A percentile compares a stretch with the other conserved stretches of the same genome.
Evolutionary conservation across 2,329 filamentous ascomycete species (phyloP).

Genomic region (Cladosporium sp.): DNA sequence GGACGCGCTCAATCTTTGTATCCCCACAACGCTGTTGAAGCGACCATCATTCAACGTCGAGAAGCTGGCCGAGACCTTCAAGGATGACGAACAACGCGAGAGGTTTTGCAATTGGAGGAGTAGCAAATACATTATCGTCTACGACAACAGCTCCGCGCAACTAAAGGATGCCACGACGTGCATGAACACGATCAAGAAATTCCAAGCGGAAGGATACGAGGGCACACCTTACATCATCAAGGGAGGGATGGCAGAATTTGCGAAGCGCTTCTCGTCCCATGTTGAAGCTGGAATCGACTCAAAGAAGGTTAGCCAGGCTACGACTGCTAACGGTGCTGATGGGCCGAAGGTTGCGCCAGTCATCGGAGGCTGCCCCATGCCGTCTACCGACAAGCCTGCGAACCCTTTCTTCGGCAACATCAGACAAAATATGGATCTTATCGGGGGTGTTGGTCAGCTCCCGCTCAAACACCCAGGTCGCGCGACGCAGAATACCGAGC

Average conservation of each 20-base stretch:
- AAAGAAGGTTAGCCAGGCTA: conserved; percentile 1
- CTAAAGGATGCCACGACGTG: conserved; percentile 74
- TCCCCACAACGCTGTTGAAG: conserved; percentile 89
- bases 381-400: conserved; percentile 57
- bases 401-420: conserved; percentile 97
- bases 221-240: conserved; percentile 69
- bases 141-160: conserved; percentile 71
- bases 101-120: conserved; percentile 72
- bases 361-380: conserved; percentile 84
- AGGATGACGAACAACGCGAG: conserved; percentile 59
- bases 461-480: conserved; percentile 52
- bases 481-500: conserved; percentile 42
- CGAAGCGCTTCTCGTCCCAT: conserved; percentile 57
- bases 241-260: conserved; percentile 75
- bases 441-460: conserved; percentile 84
- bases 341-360: conserved; percentile 62
- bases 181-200: conserved; percentile 88
- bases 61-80: conserved; percentile 83
- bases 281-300: conserved; percentile 45
- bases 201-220: conserved; percentile 72
- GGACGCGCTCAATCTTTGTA: conserved; percentile 85
- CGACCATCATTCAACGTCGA: conserved; percentile 82
- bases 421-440: conserved; percentile 90
- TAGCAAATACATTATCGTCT: conserved; percentile 74
- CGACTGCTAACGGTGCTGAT: conserved; percentile 40